These are phyloP conservation scores for Lotmaria passim DNA, from an alignment of 208 protist genomes.

Conservation along the genomic window DNA sequence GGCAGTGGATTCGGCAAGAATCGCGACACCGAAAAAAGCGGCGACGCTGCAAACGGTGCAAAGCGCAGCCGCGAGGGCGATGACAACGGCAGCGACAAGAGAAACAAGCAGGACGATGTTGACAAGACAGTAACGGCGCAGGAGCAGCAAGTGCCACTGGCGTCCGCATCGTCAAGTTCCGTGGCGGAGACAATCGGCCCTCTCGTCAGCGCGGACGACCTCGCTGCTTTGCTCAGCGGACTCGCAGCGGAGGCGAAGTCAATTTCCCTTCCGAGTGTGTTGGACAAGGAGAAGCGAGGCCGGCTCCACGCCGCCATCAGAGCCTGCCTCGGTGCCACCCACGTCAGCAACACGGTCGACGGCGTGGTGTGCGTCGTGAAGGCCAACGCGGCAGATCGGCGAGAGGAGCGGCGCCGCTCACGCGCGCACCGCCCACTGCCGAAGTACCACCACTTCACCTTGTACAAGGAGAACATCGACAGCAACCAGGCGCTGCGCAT, in stretches of 20 bases:
- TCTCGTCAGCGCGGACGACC: conserved; percentile 52
- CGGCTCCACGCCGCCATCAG: conserved; percentile 69
- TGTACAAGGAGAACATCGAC: conserved; percentile 96
- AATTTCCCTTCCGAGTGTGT: conserved; percentile 42
- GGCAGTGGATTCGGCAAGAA: neutral
- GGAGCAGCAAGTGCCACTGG: neutral
- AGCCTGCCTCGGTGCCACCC: conserved; percentile 48
- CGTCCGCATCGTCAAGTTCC: neutral
- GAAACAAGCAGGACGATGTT: neutral
- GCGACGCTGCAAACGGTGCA: neutral
- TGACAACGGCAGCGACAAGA: neutral
- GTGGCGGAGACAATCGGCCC: conserved; percentile 30
- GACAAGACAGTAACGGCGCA: neutral
- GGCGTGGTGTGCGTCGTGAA: conserved; percentile 59
- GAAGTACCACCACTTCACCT: conserved; percentile 89
- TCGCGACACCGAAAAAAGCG: neutral
- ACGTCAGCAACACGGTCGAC: conserved; percentile 75
- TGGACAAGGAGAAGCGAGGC: conserved; percentile 67
- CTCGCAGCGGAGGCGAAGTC: conserved; percentile 32
- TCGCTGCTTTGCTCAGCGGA: conserved; percentile 41
- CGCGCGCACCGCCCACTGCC: conserved; percentile 21
- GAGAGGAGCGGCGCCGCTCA: conserved; percentile 67
- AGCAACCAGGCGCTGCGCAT: conserved; percentile 75
- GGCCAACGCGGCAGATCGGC: conserved; percentile 62
- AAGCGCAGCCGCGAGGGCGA: conserved; percentile 22